Conservation (phyloP, 2,329 filamentous ascomycete species). For the Microsporum audouinii region DNA sequence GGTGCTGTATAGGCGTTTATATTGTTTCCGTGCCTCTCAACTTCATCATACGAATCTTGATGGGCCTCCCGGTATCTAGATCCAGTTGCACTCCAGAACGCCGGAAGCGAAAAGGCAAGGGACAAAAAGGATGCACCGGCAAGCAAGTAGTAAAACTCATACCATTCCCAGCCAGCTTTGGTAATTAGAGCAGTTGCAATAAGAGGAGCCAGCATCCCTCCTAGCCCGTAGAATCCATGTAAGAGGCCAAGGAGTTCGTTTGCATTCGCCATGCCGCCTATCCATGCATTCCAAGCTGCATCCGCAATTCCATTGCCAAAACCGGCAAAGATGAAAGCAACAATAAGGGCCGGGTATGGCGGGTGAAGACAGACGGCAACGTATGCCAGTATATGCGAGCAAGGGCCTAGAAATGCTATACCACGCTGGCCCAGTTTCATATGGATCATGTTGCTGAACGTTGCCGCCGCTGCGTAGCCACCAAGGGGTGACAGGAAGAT, state of each 20-base stretch:
- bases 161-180: conserved; percentile 52
- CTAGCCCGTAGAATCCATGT: conserved; percentile 58
- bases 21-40: neutral
- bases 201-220: conserved; percentile 56
- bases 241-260: conserved; percentile 62
- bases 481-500: conserved; percentile 39
- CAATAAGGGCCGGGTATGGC: conserved; percentile 54
- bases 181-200: conserved; percentile 62
- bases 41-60: conserved; percentile 17
- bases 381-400: conserved; percentile 54
- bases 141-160: conserved; percentile 63
- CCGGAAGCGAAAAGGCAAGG: conserved; percentile 37
- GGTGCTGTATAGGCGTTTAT: neutral
- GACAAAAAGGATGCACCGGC: conserved; percentile 47
- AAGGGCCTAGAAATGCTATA: conserved; percentile 54
- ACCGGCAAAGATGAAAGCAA: conserved; percentile 54
- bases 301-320: conserved; percentile 56
- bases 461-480: conserved; percentile 36
- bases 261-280: conserved; percentile 57
- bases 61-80: conserved; percentile 37
- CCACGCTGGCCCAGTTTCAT: conserved; percentile 52
- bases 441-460: conserved; percentile 36
- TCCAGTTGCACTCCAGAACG: conserved; percentile 54
- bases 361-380: conserved; percentile 55
- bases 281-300: conserved; percentile 46